Base-by-base conservation (phyloP, 225 moss, liverwort and hornwort species). In the Pleurozium schreberi region DNA sequence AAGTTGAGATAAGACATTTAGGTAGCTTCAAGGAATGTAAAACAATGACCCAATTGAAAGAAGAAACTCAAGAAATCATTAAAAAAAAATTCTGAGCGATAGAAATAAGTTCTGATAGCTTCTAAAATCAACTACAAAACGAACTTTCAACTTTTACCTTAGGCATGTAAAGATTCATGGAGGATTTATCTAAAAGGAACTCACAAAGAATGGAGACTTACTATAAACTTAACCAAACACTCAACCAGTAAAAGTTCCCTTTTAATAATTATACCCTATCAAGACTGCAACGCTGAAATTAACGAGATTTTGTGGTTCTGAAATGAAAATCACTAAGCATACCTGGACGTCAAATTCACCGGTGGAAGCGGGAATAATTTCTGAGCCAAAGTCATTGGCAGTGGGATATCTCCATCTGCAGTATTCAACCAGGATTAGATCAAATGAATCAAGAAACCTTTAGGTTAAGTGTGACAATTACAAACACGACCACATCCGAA, bases 301-400 rank as follows among this genome's bases (percentile, higher is more conserved):
- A 74, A 27, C 50, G 30, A 81, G 61, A 73, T 69, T 73, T 63
- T 63, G 63, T 63, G 47, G 62, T 47, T 47, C 34, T 47, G 47
- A 83, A 82, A 36, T 66, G 47, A 75, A 28, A 65, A 43, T 69
- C 53, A 57, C 23, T 26, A 11, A 34, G 53, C 82, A 25, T 78
- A 99, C 97, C 96, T 96, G 94, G 58, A 97, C 96, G 80, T 96
- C 90, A 65, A 92, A 97, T 85, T 97, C 99, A 64, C 89, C 87
- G 26, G 96, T 91, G 31, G 96, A 95, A 52, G 92, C 94, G 21
- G 99, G 99, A 21, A 99, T 95, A 17, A 99, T 97, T 90, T 99
- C 97, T 17, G 96, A 97, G 64, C 99, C 99, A 49, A 99, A 99
- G 88, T 99, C 99, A 80, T 99, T 97, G 64, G 99, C 95, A 42